Evolutionary conservation across 257 asterid species (phyloP).

Genomic region (Gardenia jasminoides): DNA sequence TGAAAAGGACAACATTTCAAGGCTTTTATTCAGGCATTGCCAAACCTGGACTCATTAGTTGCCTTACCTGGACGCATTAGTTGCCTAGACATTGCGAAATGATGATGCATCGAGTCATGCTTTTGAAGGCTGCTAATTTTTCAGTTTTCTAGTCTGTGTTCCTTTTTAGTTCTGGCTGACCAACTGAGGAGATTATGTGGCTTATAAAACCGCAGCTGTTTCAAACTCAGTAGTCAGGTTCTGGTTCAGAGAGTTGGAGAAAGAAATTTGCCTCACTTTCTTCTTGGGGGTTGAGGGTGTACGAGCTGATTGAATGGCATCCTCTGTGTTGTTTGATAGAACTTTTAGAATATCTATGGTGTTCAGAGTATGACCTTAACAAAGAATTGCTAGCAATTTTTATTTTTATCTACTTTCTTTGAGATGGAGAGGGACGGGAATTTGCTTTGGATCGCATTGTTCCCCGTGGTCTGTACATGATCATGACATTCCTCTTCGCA

Average conservation of each 20-base stretch:
- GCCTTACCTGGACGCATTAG: not conserved
- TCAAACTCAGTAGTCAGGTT: not conserved
- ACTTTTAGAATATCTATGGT: not conserved
- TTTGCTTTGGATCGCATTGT: not conserved
- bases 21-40: not conserved
- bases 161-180: not conserved
- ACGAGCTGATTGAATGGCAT: not conserved
- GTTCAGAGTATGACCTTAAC: not conserved
- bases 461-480: not conserved
- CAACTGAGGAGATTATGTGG: not conserved
- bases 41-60: not conserved
- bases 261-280: not conserved
- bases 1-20: not conserved
- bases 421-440: not conserved
- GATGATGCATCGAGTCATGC: not conserved
- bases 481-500: not conserved
- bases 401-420: not conserved
- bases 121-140: not conserved
- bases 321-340: not conserved
- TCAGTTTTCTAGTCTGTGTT: not conserved
- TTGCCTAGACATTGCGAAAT: not conserved
- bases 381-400: not conserved
- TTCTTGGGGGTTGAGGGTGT: not conserved
- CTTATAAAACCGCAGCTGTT: not conserved
- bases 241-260: not conserved